Percentiles rank a stretch among this genome's conserved stretches.
These are phyloP conservation scores for Erigeron canadensis DNA, from an alignment of 129 eudicot species.

Conservation along the genomic window DNA sequence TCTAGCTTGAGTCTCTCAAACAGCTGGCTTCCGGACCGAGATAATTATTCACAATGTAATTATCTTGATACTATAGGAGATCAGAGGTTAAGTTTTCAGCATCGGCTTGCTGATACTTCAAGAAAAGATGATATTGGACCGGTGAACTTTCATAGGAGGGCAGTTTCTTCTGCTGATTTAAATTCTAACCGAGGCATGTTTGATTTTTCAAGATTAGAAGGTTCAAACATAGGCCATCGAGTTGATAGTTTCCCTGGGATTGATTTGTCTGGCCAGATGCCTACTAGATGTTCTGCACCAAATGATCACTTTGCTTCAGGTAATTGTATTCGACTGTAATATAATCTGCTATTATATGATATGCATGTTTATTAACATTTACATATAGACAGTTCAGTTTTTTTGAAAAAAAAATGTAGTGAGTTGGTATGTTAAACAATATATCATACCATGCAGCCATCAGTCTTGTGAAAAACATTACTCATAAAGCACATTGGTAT, in stretches of 20 bases:
- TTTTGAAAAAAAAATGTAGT: no score
- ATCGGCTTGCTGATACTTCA: slow-evolving; percentile 34
- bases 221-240: slow-evolving; percentile 29
- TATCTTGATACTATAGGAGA: slow-evolving; percentile 35
- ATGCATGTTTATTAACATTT: no score
- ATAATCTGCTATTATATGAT: no score
- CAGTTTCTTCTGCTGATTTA: slow-evolving; percentile 59
- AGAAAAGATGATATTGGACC: slow-evolving; percentile 41
- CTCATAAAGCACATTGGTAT: background rate
- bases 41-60: slow-evolving; percentile 34
- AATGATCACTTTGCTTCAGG: slow-evolving; percentile 42
- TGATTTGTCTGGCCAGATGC: slow-evolving; percentile 35
- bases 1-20: slow-evolving; percentile 49
- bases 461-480: background rate
- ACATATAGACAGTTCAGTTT: no score
- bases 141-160: slow-evolving; percentile 47
- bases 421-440: background rate
- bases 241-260: slow-evolving; percentile 30
- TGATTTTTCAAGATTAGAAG: slow-evolving; percentile 40
- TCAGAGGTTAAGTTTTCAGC: slow-evolving; percentile 41
- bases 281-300: slow-evolving; percentile 37
- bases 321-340: background rate
- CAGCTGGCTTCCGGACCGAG: slow-evolving; percentile 33
- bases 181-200: slow-evolving; percentile 37
- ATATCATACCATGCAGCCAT: background rate